Conservation (phyloP, 2,329 filamentous ascomycete genomes). For the Fusarium siculi region DNA sequence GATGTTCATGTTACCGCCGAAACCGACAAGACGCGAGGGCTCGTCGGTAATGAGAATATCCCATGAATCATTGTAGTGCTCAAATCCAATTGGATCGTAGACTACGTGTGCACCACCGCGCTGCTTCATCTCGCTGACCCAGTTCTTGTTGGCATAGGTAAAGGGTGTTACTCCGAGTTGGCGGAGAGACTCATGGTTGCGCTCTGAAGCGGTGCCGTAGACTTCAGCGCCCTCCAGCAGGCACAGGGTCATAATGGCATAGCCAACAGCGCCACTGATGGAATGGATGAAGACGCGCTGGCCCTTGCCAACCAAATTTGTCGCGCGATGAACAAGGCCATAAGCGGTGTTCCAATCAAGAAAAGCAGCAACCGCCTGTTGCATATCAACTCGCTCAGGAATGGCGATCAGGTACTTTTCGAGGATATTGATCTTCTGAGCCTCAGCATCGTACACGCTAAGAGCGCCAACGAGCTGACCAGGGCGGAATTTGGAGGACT, state of each 20-base stretch:
- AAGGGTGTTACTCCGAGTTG: constrained; percentile 55
- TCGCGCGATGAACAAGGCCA: constrained; percentile 50
- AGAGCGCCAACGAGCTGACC: constrained; percentile 52
- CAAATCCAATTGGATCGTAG: constrained; percentile 61
- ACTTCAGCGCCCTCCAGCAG: constrained; percentile 57
- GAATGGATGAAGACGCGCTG: constrained; percentile 63
- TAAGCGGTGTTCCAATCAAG: constrained; percentile 60
- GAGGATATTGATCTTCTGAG: constrained; percentile 57
- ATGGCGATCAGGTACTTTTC: constrained; percentile 59
- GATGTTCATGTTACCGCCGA: constrained; percentile 50
- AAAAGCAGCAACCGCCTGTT: constrained; percentile 53
- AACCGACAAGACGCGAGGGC: constrained; percentile 54
- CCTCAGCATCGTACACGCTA: constrained; percentile 56
- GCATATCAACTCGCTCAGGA: constrained; percentile 53
- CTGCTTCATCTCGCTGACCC: constrained; percentile 57
- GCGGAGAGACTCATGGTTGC: constrained; percentile 56
- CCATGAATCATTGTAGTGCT: constrained; percentile 62
- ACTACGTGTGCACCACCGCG: constrained; percentile 59
- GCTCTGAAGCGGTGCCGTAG: constrained; percentile 60
- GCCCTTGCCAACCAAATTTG: constrained; percentile 53
- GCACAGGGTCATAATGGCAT: constrained; percentile 54
- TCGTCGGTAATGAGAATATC: constrained; percentile 50
- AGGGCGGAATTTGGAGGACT: constrained; percentile 43
- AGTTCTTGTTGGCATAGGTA: constrained; percentile 60
- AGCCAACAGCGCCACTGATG: constrained; percentile 61